phyloP scores from a whole-genome alignment of 2,329 filamentous ascomycete species.

The Iodosphaeria phyllophila region DNA sequence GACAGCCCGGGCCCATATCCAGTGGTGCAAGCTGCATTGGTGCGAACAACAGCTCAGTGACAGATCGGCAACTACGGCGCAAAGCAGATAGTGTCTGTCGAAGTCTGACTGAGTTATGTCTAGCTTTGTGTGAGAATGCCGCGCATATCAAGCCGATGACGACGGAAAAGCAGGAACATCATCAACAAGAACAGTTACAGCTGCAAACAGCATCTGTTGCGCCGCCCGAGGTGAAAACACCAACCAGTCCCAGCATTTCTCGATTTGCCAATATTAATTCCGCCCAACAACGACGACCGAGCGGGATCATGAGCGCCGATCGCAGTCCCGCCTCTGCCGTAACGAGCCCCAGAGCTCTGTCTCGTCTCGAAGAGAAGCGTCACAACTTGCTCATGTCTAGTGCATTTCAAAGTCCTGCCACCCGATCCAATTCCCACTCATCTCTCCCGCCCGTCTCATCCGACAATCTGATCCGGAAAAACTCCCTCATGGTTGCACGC shows the following conservation, averaged over 20 bases:
- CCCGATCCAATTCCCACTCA: conserved; percentile 15
- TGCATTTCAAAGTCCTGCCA: conserved; percentile 26
- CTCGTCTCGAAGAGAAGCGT: conserved; percentile 34
- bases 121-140: conserved; percentile 54
- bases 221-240: conserved; percentile 9
- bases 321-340: conserved; percentile 16
- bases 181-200: too few relatives aligned
- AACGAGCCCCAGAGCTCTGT: conserved; percentile 27
- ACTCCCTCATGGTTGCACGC: conserved; percentile 28
- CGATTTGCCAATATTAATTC: conserved; percentile 1
- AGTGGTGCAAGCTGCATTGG: conserved; percentile 47
- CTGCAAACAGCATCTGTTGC: conserved; percentile 9
- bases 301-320: conserved; percentile 18
- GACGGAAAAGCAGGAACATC: too few relatives aligned
- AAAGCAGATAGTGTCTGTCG: conserved; percentile 90
- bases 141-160: conserved; percentile 18
- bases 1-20: conserved; percentile 49
- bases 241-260: conserved; percentile 1
- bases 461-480: conserved; percentile 27
- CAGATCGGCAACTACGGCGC: conserved; percentile 70
- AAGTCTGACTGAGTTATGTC: conserved; percentile 77
- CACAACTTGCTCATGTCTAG: conserved; percentile 24
- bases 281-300: conserved; percentile 19
- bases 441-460: conserved; percentile 19
- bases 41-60: conserved; percentile 24